A percentile compares a stretch with the other conserved stretches of the same genome.
Evolutionary conservation across 208 protist species (phyloP).

Genomic region (Leishmania mexicana): DNA sequence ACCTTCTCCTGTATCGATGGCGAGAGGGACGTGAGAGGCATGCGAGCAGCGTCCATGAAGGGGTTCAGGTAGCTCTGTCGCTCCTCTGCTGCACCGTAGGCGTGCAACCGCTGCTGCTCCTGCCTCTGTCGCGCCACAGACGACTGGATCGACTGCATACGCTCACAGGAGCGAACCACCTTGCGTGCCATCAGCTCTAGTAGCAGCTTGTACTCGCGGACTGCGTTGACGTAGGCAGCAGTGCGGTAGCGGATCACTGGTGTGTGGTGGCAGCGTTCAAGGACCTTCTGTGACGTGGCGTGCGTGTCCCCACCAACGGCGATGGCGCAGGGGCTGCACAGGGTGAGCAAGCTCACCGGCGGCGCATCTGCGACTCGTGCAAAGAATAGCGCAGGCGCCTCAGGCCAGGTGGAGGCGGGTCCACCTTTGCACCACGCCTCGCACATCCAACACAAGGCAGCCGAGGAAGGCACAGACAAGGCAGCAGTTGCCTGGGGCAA

Average conservation of each 20-base stretch:
- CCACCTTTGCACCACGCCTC: constrained; percentile 28
- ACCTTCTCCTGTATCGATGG: constrained; percentile 34
- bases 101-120: neutral
- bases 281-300: constrained; percentile 26
- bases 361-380: neutral
- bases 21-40: constrained; percentile 12
- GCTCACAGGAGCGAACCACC: constrained; percentile 28
- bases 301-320: constrained; percentile 26
- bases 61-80: neutral
- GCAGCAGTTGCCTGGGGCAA: neutral
- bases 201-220: constrained; percentile 57
- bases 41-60: neutral
- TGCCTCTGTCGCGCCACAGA: neutral
- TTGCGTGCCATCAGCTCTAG: constrained; percentile 41
- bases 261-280: constrained; percentile 44
- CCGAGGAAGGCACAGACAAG: neutral
- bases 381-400: constrained; percentile 35
- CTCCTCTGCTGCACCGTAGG: neutral
- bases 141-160: constrained; percentile 20
- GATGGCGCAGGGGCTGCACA: constrained; percentile 43
- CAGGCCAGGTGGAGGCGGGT: constrained; percentile 33
- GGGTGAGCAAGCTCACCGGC: constrained; percentile 35
- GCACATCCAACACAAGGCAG: constrained; percentile 58
- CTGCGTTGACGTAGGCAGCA: constrained; percentile 40
- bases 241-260: constrained; percentile 31